Base-by-base conservation (phyloP, 305 asterid species). In the Fraxinus platypoda region DNA sequence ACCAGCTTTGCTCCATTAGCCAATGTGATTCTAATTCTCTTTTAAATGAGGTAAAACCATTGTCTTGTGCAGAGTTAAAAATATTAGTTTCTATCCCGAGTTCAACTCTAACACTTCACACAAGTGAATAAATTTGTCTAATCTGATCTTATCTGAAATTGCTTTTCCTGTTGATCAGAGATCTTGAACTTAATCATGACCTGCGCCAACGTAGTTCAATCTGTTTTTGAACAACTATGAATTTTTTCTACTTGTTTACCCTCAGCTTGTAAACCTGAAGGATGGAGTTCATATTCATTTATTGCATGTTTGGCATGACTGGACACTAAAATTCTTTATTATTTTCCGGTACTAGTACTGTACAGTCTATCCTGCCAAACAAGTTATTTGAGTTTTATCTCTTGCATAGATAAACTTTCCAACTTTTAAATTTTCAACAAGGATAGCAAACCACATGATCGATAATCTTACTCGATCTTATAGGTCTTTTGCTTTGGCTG, bases 1-100 rank as follows among this genome's bases (percentile, higher is more conserved):
- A 95, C 83, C 93, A 93, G 83, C 87, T 95, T 76, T 95, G 99
- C 89, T 95, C 99, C 83, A 95, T 95, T 88, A 95, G 94, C 90
- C 94, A 92, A 75, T 95, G 99, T 82, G 93, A 95, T 88, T 89
- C 98, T 62, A 85, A 90, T 84, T 95, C 99, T 84, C 99, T 95
- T 76, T 83, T 91, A 84, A 95, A 94, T 85, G 97, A 95, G 99
- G 99, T 94, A 90, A 84, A 82, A 8, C 78, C 71, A 76, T 86
- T 74, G 28, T 83, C 74, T 77, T 76, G 71, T 62, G 30, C 30
- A 62, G 30, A 8, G 31, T 62, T 62, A 21, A 62, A 21, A 62
- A 62, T 23, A 5, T 37, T 43, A 43, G 54, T 2, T 43, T 43
- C 54, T 43, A 43, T 1, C 54, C n/a, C n/a, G 13, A 43, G 54